These are phyloP conservation scores for Cyberlindnera nakhonratchasimensis DNA, from an alignment of 805 yeast genomes.

Conservation along the genomic window DNA sequence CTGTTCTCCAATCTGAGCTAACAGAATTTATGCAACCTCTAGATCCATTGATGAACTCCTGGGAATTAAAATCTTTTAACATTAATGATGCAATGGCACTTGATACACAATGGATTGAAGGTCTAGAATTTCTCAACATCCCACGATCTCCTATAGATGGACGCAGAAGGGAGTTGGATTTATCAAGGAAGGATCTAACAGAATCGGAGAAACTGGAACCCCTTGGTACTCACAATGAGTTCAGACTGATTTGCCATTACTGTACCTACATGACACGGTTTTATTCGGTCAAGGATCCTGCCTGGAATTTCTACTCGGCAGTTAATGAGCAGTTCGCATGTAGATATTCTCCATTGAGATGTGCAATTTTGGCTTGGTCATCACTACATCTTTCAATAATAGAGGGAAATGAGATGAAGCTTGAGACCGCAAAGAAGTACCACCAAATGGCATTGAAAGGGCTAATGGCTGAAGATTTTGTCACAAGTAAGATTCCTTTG, in stretches of 20 bases:
- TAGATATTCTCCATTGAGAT: conserved; percentile 4
- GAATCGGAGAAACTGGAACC: conserved; percentile 1
- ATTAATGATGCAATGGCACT: conserved; percentile 7
- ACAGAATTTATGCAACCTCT: conserved; percentile 8
- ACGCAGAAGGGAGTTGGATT: background rate
- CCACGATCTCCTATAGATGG: background rate
- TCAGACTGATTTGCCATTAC: conserved; percentile 8
- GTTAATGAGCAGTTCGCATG: conserved; percentile 10
- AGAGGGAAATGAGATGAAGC: background rate
- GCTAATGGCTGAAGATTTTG: conserved; percentile 6
- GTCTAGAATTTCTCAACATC: conserved; percentile 1
- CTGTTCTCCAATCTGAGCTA: conserved; percentile 7
- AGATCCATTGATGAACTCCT: conserved; percentile 4
- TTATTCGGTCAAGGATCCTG: conserved; percentile 9
- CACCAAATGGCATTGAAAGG: conserved; percentile 8
- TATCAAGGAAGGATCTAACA: background rate
- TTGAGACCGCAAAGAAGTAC: conserved; percentile 5
- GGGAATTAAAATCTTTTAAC: conserved; percentile 4
- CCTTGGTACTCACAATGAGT: conserved; percentile 4
- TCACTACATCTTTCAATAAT: conserved; percentile 4
- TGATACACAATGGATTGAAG: conserved; percentile 10
- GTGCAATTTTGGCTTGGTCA: conserved; percentile 10
- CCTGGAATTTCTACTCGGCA: conserved; percentile 11
- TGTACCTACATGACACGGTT: conserved; percentile 9
- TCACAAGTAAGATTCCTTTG: conserved; percentile 4